These are phyloP conservation scores for Hibiscus mutabilis DNA, from an alignment of 345 rosid species.

Conservation along the genomic window DNA sequence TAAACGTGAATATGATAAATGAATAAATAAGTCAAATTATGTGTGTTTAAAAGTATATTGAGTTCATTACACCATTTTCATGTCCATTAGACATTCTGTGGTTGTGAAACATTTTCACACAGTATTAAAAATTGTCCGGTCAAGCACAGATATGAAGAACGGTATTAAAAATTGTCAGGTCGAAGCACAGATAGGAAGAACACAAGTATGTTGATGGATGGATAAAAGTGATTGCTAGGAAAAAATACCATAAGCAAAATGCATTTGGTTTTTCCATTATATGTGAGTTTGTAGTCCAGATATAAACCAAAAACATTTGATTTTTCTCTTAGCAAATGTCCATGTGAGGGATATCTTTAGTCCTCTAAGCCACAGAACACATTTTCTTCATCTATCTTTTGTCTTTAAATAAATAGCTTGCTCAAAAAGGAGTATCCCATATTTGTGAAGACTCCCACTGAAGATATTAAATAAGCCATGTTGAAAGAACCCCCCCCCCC, in stretches of 20 bases:
- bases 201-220: neutral
- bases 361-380: neutral
- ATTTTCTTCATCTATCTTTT: neutral
- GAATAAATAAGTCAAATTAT: neutral
- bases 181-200: neutral
- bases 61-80: neutral
- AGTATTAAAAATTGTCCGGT: neutral
- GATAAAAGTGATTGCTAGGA: neutral
- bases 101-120: neutral
- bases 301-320: neutral
- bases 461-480: slow-evolving; percentile 3
- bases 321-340: neutral
- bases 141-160: neutral
- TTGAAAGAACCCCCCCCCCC: neutral
- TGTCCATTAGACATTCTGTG: neutral
- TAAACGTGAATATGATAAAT: neutral
- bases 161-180: neutral
- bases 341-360: neutral
- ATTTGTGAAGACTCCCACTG: neutral
- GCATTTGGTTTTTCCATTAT: neutral
- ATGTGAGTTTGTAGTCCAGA: neutral
- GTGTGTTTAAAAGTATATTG: neutral
- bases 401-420: neutral
- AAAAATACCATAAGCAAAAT: neutral
- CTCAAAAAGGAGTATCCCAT: neutral